Evolutionary conservation across 2,329 filamentous ascomycete genomes (phyloP).

Genomic region (Stachybotrys chlorohalonatus): DNA sequence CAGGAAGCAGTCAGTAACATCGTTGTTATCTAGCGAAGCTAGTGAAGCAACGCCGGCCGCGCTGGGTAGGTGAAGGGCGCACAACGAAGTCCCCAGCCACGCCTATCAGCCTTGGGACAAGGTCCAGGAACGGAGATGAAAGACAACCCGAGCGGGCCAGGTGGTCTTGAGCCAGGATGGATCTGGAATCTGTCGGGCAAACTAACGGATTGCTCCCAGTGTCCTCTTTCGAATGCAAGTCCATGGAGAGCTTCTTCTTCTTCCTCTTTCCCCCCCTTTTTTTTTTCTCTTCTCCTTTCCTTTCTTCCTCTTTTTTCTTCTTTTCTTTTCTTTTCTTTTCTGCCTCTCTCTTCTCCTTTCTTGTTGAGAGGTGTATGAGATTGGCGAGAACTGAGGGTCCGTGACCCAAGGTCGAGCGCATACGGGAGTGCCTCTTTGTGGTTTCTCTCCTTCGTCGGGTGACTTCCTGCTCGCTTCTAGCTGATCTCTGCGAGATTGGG

Average conservation of each 20-base stretch:
- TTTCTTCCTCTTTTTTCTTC: neutral
- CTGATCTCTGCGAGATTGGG: neutral
- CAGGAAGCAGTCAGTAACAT: constrained; percentile 23
- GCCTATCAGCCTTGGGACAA: neutral
- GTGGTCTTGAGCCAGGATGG: neutral
- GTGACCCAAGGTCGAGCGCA: too few species aligned
- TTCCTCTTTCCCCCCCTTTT: neutral
- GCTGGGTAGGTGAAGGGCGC: neutral
- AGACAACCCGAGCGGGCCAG: neutral
- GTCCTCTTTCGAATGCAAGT: neutral
- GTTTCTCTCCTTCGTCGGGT: too few species aligned
- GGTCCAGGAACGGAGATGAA: too few species aligned
- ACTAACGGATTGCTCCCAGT: neutral
- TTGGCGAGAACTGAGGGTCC: too few species aligned
- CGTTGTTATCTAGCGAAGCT: constrained; percentile 18
- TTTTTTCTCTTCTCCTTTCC: neutral
- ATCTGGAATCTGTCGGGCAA: neutral
- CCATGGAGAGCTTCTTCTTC: neutral
- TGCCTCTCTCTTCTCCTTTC: neutral
- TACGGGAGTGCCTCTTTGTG: too few species aligned
- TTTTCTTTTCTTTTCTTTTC: neutral
- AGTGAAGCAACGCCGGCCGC: neutral
- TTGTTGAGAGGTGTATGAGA: too few species aligned
- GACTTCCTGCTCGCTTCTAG: too few species aligned
- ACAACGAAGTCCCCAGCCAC: neutral